Conservation (phyloP, 2,329 filamentous ascomycete genomes). For the Trichoderma sp. region DNA sequence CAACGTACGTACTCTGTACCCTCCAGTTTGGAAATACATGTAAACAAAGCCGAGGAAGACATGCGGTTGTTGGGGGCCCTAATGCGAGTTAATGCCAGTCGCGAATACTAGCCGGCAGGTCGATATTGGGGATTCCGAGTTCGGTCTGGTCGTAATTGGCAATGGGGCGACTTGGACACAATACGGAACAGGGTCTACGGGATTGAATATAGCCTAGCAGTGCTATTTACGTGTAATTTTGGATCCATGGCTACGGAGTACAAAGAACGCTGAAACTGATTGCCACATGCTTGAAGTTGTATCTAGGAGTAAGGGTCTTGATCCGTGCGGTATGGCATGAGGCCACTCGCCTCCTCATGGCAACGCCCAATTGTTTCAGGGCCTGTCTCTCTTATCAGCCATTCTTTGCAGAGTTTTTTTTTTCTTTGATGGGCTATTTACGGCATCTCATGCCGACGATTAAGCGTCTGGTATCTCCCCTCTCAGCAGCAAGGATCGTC, state of each 20-base stretch:
- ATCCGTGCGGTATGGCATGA: constrained; percentile 4
- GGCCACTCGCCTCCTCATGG: neutral
- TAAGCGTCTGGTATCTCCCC: neutral
- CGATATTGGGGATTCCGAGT: neutral
- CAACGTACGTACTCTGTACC: no score
- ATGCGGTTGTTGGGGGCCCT: neutral
- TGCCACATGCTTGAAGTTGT: neutral
- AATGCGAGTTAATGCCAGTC: neutral
- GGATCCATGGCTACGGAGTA: neutral
- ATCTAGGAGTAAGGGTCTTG: neutral
- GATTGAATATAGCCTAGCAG: neutral
- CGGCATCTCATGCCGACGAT: neutral
- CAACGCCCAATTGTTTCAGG: constrained; percentile 1
- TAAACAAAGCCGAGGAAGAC: neutral
- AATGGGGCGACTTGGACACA: neutral
- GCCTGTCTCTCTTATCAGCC: neutral
- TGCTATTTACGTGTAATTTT: neutral
- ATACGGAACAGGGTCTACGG: neutral
- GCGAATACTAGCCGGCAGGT: neutral
- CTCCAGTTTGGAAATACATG: no score
- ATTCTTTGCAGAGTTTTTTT: neutral
- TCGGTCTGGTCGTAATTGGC: neutral
- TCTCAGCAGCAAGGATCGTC: neutral
- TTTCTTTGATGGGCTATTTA: neutral
- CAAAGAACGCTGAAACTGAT: neutral